Percentiles rank a stretch among this genome's conserved stretches.
phyloP scores from a whole-genome alignment of 768 basidiomycete species.

The Suillus tomentosus region DNA sequence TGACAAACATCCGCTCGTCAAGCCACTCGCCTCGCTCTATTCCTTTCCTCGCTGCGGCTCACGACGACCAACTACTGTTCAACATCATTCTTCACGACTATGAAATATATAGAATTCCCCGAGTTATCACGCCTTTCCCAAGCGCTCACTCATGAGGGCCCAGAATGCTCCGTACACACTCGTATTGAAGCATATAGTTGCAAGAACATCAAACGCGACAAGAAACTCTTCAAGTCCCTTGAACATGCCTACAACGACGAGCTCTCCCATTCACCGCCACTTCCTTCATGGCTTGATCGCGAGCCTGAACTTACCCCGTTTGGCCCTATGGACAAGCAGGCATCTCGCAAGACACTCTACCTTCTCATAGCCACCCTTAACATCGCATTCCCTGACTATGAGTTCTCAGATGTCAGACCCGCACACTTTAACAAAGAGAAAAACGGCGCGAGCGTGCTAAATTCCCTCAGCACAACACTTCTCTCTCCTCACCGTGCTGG shows the following conservation, averaged over 20 bases:
- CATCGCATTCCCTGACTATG: constrained; percentile 96
- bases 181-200: constrained; percentile 96
- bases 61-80: neutral
- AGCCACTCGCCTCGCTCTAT: constrained; percentile 7
- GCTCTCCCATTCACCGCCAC: constrained; percentile 79
- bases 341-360: constrained; percentile 90
- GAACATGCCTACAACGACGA: constrained; percentile 83
- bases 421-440: constrained; percentile 87
- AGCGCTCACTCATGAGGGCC: constrained; percentile 81
- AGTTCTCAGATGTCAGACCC: constrained; percentile 91
- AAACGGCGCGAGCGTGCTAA: constrained; percentile 74
- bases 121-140: constrained; percentile 75
- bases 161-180: constrained; percentile 87
- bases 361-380: constrained; percentile 96
- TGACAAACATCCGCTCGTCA: constrained; percentile 6
- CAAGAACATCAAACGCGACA: constrained; percentile 97
- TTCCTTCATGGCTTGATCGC: constrained; percentile 73
- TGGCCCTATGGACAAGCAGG: constrained; percentile 84
- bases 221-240: constrained; percentile 92
- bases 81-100: constrained; percentile 29
- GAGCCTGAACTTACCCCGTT: constrained; percentile 85
- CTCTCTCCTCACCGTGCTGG: constrained; percentile 71
- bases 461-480: constrained; percentile 82
- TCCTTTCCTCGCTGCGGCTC: constrained; percentile 1
- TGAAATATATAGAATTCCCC: constrained; percentile 93